Percentiles rank a stretch among this genome's conserved stretches.
These are phyloP conservation scores for Tylopilus balloui DNA, from an alignment of 768 basidiomycete species.

Conservation along the genomic window DNA sequence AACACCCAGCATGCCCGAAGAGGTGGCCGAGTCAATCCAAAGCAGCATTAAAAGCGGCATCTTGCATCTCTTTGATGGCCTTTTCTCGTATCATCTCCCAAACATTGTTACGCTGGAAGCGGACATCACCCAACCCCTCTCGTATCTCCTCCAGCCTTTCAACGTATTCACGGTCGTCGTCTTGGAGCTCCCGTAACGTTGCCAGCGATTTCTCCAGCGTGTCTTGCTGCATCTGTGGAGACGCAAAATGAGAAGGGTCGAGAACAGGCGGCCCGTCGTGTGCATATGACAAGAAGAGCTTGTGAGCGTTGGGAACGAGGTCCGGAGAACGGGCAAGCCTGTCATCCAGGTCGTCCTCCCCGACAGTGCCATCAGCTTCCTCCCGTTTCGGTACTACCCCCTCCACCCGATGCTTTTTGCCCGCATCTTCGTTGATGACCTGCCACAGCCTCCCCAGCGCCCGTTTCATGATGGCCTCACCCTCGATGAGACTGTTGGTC, in stretches of 20 bases:
- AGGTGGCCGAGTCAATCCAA: conserved; percentile 20
- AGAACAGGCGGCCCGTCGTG: conserved; percentile 43
- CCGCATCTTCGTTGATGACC: conserved; percentile 69
- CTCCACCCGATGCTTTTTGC: conserved; percentile 31
- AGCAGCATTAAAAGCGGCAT: conserved; percentile 44
- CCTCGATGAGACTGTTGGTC: conserved; percentile 80
- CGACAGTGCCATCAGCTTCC: conserved; percentile 55
- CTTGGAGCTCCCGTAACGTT: conserved; percentile 72
- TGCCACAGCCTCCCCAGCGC: conserved; percentile 82
- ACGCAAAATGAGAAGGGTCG: conserved; percentile 61
- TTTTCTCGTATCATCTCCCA: conserved; percentile 76
- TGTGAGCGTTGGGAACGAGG: conserved; percentile 59
- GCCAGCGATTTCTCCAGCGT: conserved; percentile 72
- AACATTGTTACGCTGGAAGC: conserved; percentile 64
- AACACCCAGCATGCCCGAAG: background rate
- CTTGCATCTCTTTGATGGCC: conserved; percentile 72
- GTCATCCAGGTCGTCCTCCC: conserved; percentile 36
- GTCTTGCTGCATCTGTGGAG: conserved; percentile 62
- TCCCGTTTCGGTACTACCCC: conserved; percentile 63
- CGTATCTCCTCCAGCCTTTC: conserved; percentile 82
- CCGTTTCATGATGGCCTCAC: conserved; percentile 65
- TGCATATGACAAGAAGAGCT: conserved; percentile 56
- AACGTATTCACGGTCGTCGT: conserved; percentile 83
- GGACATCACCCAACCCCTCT: conserved; percentile 71
- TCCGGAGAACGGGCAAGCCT: conserved; percentile 61